Evolutionary conservation across 768 basidiomycete genomes (phyloP).

Genomic region (Tephrocybe sp.): DNA sequence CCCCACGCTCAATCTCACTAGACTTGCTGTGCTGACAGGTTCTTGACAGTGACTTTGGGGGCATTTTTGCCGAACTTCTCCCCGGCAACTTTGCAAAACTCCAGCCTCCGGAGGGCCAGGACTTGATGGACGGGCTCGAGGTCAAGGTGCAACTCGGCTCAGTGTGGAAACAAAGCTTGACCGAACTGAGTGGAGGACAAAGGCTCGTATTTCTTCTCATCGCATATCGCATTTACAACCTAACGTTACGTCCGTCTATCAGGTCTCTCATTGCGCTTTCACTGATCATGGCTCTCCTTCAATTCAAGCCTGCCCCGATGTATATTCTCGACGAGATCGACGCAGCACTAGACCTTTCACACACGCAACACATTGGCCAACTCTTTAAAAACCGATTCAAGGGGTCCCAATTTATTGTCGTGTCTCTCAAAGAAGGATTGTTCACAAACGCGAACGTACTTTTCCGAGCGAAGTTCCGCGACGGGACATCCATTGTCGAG

Average conservation of each 20-base stretch:
- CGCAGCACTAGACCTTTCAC: slow-evolving; percentile 92
- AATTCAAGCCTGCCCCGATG: slow-evolving; percentile 99
- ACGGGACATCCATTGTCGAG: slow-evolving; percentile 91
- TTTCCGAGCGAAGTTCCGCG: slow-evolving; percentile 89
- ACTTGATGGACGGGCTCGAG: slow-evolving; percentile 92
- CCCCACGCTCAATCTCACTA: not conserved
- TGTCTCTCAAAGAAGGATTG: slow-evolving; percentile 92
- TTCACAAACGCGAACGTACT: slow-evolving; percentile 98
- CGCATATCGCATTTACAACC: not conserved
- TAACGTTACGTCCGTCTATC: not conserved
- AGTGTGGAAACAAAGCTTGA: slow-evolving; percentile 98
- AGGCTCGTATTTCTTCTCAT: slow-evolving; percentile 50
- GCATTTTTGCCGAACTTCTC: slow-evolving; percentile 91
- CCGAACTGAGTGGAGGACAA: slow-evolving; percentile 96
- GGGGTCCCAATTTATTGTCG: slow-evolving; percentile 97
- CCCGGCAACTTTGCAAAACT: slow-evolving; percentile 97
- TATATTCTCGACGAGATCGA: slow-evolving; percentile 99
- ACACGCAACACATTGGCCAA: slow-evolving; percentile 96
- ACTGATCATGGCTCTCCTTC: slow-evolving; percentile 97
- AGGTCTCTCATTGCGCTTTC: slow-evolving; percentile 97
- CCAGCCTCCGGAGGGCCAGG: slow-evolving; percentile 89
- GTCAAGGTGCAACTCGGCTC: slow-evolving; percentile 94
- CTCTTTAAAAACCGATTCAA: slow-evolving; percentile 98
- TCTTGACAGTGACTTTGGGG: slow-evolving; percentile 85
- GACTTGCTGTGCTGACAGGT: not conserved